Base-by-base conservation (phyloP, 805 yeast species). In the Komagataella kurtzmanii region DNA sequence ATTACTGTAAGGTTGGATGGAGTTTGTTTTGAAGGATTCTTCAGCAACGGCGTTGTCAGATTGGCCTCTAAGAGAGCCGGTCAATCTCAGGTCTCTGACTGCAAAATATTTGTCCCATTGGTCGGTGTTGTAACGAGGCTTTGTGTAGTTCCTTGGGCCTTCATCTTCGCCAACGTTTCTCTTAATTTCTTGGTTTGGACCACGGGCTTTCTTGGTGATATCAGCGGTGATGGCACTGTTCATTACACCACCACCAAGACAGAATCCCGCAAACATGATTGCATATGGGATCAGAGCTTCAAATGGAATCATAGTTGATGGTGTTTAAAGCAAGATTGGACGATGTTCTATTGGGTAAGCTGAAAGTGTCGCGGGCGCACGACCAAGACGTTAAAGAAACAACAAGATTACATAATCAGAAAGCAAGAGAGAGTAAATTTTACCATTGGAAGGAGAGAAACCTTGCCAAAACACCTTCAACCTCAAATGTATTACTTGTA, bases 31-130 rank as follows among this genome's bases (percentile, higher is more conserved):
- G 75, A 88, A 87, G 36, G 73, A 75, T 54, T 83, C 90, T 44
- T 89, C 88, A 3, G 95, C 95, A 45, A 75, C 68, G 6, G 89
- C 76, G 46, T 72, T 75, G 56, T 79, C 80, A 49, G 74, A 64
- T 63, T 85, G 91, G 44, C 82, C 90, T 62, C 95, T 74, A 60
- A 69, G 73, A 46, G 74, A 72, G 23, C 95, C 95, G 8, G 95
- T 87, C 60, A 87, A 70, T 57, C 91, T 73, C 61, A 76, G 72
- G 65, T 87, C 96, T 61, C 96, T 75, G 56, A 83, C 83, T 68
- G 86, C 80, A 75, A 69, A 65, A 54, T 70, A 65, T 63, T 66
- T 64, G 58, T 79, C 83, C 74, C 79, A 79, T 57, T 72, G 72
- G 63, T 79, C 83, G 44, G 79, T 63, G 58, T 70, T 68, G 58